Conservation (phyloP, 2,329 filamentous ascomycete species). For the Botrytis deweyae region DNA sequence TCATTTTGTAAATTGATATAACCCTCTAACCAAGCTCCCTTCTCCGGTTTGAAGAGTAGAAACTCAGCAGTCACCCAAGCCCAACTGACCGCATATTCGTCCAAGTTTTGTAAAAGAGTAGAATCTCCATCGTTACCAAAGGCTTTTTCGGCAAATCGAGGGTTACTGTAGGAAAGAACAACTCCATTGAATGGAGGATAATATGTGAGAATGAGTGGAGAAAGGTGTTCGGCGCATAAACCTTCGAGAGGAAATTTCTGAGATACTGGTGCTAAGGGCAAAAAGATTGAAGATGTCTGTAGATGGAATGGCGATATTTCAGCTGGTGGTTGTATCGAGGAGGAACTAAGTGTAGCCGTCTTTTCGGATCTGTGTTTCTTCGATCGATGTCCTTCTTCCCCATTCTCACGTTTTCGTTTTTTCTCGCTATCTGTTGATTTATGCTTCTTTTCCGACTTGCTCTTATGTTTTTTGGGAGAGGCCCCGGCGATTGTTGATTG, state of each 20-base stretch:
- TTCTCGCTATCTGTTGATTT: slow-evolving; percentile 45
- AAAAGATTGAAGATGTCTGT: slow-evolving; percentile 77
- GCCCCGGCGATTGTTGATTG: slow-evolving; percentile 23
- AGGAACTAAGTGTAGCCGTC: slow-evolving; percentile 31
- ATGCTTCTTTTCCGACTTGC: slow-evolving; percentile 39
- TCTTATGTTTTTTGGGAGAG: slow-evolving; percentile 34
- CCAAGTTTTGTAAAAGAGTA: slow-evolving; percentile 53
- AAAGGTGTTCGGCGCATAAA: slow-evolving; percentile 71
- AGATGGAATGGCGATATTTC: slow-evolving; percentile 69
- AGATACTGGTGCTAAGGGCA: slow-evolving; percentile 69
- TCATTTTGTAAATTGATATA: slow-evolving; percentile 83
- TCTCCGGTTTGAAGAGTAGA: slow-evolving; percentile 74
- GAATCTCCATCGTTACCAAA: slow-evolving; percentile 51
- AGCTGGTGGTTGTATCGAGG: slow-evolving; percentile 19
- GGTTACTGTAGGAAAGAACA: slow-evolving; percentile 71
- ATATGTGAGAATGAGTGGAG: slow-evolving; percentile 73
- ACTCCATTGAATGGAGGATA: slow-evolving; percentile 71
- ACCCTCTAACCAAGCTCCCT: slow-evolving; percentile 74
- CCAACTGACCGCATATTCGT: slow-evolving; percentile 84
- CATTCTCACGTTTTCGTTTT: slow-evolving; percentile 42
- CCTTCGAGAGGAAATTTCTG: slow-evolving; percentile 69
- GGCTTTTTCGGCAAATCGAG: slow-evolving; percentile 61
- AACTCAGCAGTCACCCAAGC: slow-evolving; percentile 88
- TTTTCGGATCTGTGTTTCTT: slow-evolving; percentile 47
- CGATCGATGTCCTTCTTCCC: slow-evolving; percentile 46